Percentiles rank a stretch among this genome's conserved stretches.
These are phyloP conservation scores for Coemansia sp. DNA, from an alignment of 192 early-diverging fungal species.

Conservation along the genomic window DNA sequence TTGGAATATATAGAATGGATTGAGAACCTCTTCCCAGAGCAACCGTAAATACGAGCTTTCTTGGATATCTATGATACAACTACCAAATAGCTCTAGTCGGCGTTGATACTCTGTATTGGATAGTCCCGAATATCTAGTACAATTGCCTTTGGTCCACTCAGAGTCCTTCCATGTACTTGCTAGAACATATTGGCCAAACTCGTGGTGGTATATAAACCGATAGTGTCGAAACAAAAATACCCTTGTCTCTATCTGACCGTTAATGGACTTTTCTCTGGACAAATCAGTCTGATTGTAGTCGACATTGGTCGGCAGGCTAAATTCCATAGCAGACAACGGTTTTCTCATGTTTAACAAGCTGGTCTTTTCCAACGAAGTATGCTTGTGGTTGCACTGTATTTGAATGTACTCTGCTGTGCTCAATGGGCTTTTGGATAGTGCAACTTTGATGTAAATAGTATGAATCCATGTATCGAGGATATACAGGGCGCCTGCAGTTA, in stretches of 20 bases:
- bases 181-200: slow-evolving; percentile 5
- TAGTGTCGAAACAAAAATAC: slow-evolving; percentile 38
- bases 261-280: not conserved
- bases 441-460: slow-evolving; percentile 9
- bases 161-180: slow-evolving; percentile 39
- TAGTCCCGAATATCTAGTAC: slow-evolving; percentile 45
- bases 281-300: not conserved
- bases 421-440: slow-evolving; percentile 3
- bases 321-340: slow-evolving; percentile 2
- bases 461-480: slow-evolving; percentile 24
- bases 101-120: slow-evolving; percentile 40
- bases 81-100: slow-evolving; percentile 61
- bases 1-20: slow-evolving; percentile 81
- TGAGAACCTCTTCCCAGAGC: slow-evolving; percentile 65
- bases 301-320: slow-evolving; percentile 1
- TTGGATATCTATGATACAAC: slow-evolving; percentile 64
- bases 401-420: slow-evolving; percentile 8
- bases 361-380: slow-evolving; percentile 17
- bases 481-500: slow-evolving; percentile 18
- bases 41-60: slow-evolving; percentile 62
- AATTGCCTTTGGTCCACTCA: slow-evolving; percentile 14
- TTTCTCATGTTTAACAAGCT: not conserved
- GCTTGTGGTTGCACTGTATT: slow-evolving; percentile 15
- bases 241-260: not conserved
- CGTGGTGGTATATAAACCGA: slow-evolving; percentile 27